Evolutionary conservation across 2,329 filamentous ascomycete species (phyloP), one percentile per base, ranked within the genome.

Genomic region (Bipolaris oryzae): DNA sequence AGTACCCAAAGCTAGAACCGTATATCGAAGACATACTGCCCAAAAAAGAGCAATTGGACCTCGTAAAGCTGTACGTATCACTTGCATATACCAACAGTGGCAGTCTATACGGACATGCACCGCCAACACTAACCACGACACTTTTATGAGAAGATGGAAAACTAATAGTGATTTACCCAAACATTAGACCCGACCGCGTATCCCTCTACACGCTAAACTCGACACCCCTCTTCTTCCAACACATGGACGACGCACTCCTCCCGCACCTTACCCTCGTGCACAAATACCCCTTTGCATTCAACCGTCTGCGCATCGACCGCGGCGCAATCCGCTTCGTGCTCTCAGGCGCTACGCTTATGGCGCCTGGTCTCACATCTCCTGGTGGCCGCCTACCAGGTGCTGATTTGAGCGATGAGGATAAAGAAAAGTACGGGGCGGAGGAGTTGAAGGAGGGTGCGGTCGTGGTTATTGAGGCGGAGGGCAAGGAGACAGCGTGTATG

Each of bases 261-360:
- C 95, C 95, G 0, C 95, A 98, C 77, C 87, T 99, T 11, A 85
- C 85, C 45, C 87, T 98, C 69, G 87, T 99, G 35, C 95, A 99
- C 82, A 86, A 89, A 67, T 98, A 94, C 80, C 95, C 95, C 9
- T 81, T 87, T 66, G 89, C 87, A 57, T 94, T 99, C 76, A 88
- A 90, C 16, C 89, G 86, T 50, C 83, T 99, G 55, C 89, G 93
- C 57, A 96, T 98, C 76, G 95, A 99, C 77, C 87, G 95, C 47
- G 95, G 95, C 60, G 95, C 95, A 5, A 98, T 99, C 72, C 91
- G 95, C 59, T 99, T 99, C 79, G 94, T 99, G 23, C 85, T 99
- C 1, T 91, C 88, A 1, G 95, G 95, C 42, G 95, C 95, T 0
- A 92, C 94, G 13, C 87, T 99, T 61, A 99, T 99, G 95, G 94